These are phyloP conservation scores for Penicillium sp. DNA, from an alignment of 2,329 filamentous ascomycete genomes.

Conservation along the genomic window DNA sequence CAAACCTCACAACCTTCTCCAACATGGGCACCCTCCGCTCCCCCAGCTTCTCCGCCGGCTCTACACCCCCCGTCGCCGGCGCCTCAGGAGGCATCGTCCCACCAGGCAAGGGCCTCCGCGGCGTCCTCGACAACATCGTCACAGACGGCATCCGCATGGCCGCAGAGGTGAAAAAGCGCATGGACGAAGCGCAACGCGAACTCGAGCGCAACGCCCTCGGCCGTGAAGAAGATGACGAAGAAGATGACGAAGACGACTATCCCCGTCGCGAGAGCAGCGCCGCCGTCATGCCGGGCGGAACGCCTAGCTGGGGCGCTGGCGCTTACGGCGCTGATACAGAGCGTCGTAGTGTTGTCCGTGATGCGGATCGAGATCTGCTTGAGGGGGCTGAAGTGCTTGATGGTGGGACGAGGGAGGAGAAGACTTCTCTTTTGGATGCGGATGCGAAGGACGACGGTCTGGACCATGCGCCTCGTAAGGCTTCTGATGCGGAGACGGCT, in stretches of 20 bases:
- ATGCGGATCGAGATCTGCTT: constrained; percentile 65
- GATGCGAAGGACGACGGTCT: constrained; percentile 23
- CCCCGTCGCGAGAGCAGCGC: constrained; percentile 22
- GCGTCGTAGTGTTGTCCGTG: constrained; percentile 57
- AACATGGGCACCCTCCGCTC: constrained; percentile 56
- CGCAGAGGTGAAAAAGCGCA: constrained; percentile 81
- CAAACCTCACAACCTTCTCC: constrained; percentile 80
- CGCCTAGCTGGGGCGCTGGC: constrained; percentile 39
- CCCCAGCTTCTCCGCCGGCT: constrained; percentile 40
- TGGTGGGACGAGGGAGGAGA: constrained; percentile 33
- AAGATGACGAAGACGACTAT: constrained; percentile 66
- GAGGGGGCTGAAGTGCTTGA: constrained; percentile 69
- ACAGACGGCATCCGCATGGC: constrained; percentile 96
- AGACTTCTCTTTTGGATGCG: constrained; percentile 29
- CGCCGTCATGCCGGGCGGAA: constrained; percentile 32
- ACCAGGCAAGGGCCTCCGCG: constrained; percentile 72
- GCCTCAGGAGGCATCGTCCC: constrained; percentile 59
- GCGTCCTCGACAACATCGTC: constrained; percentile 95
- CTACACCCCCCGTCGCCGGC: constrained; percentile 44
- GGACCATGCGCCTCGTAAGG: constrained; percentile 7
- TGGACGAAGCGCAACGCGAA: constrained; percentile 94
- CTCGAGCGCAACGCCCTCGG: constrained; percentile 73
- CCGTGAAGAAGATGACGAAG: constrained; percentile 65
- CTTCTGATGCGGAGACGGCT: constrained; percentile 1
- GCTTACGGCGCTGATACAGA: constrained; percentile 56